A percentile compares a stretch with the other conserved stretches of the same genome.
phyloP scores from a whole-genome alignment of 2,329 filamentous ascomycete species.

The Paraconiothyrium brasiliense region DNA sequence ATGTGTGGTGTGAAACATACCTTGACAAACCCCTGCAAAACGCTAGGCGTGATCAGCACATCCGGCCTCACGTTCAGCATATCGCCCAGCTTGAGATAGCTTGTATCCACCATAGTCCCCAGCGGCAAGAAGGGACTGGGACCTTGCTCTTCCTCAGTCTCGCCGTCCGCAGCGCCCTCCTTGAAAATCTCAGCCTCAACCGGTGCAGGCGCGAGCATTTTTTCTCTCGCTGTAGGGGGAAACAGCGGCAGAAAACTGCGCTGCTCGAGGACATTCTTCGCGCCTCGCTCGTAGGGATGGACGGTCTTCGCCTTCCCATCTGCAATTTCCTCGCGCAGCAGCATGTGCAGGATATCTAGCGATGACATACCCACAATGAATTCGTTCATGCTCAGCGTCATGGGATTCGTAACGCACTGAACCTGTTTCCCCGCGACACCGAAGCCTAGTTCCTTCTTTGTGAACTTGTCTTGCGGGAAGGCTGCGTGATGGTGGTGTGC shows the following conservation, averaged over 20 bases:
- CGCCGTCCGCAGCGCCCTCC: constrained; percentile 45
- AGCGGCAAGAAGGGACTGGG: constrained; percentile 52
- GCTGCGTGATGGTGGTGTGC: constrained; percentile 83
- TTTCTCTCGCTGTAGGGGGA: constrained; percentile 76
- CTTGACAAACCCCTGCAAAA: constrained; percentile 86
- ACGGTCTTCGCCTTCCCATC: constrained; percentile 65
- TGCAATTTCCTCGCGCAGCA: constrained; percentile 76
- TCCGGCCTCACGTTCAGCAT: constrained; percentile 89
- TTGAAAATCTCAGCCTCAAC: constrained; percentile 64
- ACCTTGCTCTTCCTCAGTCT: constrained; percentile 56
- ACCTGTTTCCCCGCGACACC: constrained; percentile 69
- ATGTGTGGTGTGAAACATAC: constrained; percentile 58
- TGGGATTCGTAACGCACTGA: constrained; percentile 86
- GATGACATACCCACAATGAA: constrained; percentile 81
- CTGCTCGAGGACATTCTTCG: constrained; percentile 84
- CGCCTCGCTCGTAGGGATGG: constrained; percentile 75
- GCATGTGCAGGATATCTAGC: constrained; percentile 84
- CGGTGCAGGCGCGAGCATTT: constrained; percentile 61
- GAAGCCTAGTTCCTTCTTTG: constrained; percentile 76
- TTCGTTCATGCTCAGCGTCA: constrained; percentile 89
- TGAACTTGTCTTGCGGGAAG: constrained; percentile 81
- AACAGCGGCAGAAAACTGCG: constrained; percentile 91
- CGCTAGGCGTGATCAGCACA: constrained; percentile 82
- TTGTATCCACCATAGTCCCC: constrained; percentile 82
- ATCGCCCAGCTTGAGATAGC: constrained; percentile 87